phyloP scores from a whole-genome alignment of 805 yeast species.

The Spathaspora gorwiae region DNA sequence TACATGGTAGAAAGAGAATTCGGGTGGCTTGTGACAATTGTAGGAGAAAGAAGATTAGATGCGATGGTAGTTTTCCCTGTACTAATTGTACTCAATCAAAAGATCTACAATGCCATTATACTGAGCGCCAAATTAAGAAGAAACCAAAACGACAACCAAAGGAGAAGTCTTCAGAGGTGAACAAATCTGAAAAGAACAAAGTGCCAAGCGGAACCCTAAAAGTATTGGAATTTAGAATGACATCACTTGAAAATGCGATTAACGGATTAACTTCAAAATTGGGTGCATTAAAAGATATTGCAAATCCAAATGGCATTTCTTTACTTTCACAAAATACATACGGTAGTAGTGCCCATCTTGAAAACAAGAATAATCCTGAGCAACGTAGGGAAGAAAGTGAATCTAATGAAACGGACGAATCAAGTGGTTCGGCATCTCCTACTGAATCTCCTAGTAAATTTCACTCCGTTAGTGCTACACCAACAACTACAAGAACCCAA shows the following conservation, averaged over 20 bases:
- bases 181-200: slow-evolving; percentile 4
- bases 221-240: slow-evolving; percentile 16
- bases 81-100: slow-evolving; percentile 20
- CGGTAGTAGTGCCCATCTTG: too few relatives aligned
- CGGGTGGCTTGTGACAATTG: slow-evolving; percentile 30
- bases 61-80: slow-evolving; percentile 29
- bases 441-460: too few relatives aligned
- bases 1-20: slow-evolving; percentile 13
- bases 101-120: slow-evolving; percentile 19
- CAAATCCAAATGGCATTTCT: too few relatives aligned
- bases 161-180: not conserved
- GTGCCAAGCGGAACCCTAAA: slow-evolving; percentile 10
- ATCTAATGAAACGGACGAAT: not conserved
- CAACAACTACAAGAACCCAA: not conserved
- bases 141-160: slow-evolving; percentile 1
- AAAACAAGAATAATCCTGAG: not conserved
- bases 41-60: slow-evolving; percentile 29
- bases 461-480: not conserved
- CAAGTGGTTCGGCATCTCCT: too few relatives aligned
- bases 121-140: slow-evolving; percentile 12
- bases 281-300: slow-evolving; percentile 1
- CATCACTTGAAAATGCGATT: slow-evolving; percentile 18
- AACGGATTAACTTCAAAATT: slow-evolving; percentile 16
- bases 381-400: not conserved
- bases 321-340: too few relatives aligned